Conservation (phyloP, 352 stramenopile genomes). For the Sclerospora graminicola region DNA sequence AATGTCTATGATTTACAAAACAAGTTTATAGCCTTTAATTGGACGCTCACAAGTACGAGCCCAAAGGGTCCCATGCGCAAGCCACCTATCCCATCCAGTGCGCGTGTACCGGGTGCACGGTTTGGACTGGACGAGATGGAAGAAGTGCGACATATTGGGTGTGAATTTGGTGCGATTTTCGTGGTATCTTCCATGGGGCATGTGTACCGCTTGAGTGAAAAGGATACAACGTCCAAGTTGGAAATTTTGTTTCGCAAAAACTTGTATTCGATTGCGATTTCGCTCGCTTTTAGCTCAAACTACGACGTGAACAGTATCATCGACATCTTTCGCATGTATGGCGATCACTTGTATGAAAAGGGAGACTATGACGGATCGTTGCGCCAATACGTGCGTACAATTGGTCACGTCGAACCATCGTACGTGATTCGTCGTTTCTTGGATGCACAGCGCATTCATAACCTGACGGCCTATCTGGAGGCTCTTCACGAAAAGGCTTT, state of each 20-base stretch:
- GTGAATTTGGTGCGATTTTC: conserved; percentile 82
- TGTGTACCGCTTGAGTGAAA: conserved; percentile 91
- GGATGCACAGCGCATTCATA: conserved; percentile 94
- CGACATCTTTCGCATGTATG: conserved; percentile 94
- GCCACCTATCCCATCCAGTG: conserved; percentile 22
- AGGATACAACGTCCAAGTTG: conserved; percentile 93
- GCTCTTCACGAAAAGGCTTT: conserved; percentile 87
- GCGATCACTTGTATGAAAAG: conserved; percentile 97
- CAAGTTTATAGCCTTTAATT: conserved; percentile 90
- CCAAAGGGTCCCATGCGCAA: conserved; percentile 22
- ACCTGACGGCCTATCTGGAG: conserved; percentile 95
- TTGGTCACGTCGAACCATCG: conserved; percentile 94
- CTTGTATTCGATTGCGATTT: conserved; percentile 95
- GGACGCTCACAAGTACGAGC: conserved; percentile 65
- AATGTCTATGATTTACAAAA: conserved; percentile 89
- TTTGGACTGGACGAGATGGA: conserved; percentile 83
- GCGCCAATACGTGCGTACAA: conserved; percentile 95
- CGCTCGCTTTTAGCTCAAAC: conserved; percentile 92
- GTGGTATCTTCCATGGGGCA: conserved; percentile 78
- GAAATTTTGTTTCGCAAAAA: conserved; percentile 96
- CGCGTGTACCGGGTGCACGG: conserved; percentile 39
- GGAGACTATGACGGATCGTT: conserved; percentile 93
- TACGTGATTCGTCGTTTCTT: conserved; percentile 98
- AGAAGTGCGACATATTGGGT: conserved; percentile 79
- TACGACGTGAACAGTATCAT: conserved; percentile 93